Percentiles rank a stretch among this genome's conserved stretches.
phyloP scores from a whole-genome alignment of 768 basidiomycete species.

The Panellus pusillus region DNA sequence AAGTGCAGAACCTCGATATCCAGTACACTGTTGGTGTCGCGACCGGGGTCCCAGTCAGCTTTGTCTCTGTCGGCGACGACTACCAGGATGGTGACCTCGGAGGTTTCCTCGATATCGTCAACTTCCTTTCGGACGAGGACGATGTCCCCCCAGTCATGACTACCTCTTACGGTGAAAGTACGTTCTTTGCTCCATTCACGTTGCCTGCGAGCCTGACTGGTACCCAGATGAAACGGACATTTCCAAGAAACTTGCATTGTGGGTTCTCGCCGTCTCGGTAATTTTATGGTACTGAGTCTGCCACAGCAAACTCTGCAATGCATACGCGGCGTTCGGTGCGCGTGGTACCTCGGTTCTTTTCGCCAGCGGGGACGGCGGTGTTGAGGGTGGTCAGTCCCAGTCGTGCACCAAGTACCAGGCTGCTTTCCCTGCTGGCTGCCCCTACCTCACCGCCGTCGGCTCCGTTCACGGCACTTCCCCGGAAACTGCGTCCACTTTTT shows the following conservation, averaged over 20 bases:
- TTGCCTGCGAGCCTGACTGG: no score
- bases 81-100: constrained; percentile 23
- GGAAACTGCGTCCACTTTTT: constrained; percentile 5
- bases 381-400: constrained; percentile 18
- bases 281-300: not conserved
- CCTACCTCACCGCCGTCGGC: constrained; percentile 13
- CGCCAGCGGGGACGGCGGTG: constrained; percentile 50
- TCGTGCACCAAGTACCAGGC: constrained; percentile 5
- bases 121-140: constrained; percentile 44
- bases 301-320: constrained; percentile 15
- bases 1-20: constrained; percentile 5
- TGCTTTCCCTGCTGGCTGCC: constrained; percentile 9
- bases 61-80: constrained; percentile 32
- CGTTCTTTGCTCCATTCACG: no score
- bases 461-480: not conserved
- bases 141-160: constrained; percentile 54
- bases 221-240: constrained; percentile 43
- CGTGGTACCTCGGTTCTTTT: constrained; percentile 49
- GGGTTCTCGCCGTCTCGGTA: not conserved
- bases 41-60: constrained; percentile 27
- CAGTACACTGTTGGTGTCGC: constrained; percentile 21
- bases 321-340: constrained; percentile 44
- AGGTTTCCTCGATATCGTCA: constrained; percentile 62
- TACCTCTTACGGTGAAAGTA: constrained; percentile 59
- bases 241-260: constrained; percentile 25